These are phyloP conservation scores for Cyberlindnera galapagoensis DNA, from an alignment of 805 yeast genomes.

Conservation along the genomic window DNA sequence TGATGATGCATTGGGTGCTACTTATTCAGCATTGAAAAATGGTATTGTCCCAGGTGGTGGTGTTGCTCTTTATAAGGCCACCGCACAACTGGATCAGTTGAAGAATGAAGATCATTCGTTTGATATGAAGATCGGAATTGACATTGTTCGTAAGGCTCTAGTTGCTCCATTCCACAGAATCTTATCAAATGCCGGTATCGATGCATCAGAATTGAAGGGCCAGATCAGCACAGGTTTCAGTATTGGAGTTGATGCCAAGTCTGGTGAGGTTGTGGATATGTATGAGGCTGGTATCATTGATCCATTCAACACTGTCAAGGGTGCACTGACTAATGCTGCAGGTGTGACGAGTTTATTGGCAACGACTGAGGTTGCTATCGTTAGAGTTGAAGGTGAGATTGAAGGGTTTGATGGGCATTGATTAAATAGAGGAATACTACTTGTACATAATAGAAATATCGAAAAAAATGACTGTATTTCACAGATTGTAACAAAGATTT, in stretches of 20 bases:
- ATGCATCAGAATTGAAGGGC: conserved; percentile 63
- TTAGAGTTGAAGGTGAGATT: conserved; percentile 57
- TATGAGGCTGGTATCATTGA: conserved; percentile 95
- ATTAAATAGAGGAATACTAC: neutral
- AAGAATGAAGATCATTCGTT: conserved; percentile 37
- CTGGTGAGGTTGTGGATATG: conserved; percentile 94
- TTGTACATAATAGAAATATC: neutral
- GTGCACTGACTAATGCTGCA: conserved; percentile 91
- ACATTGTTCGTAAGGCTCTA: conserved; percentile 87
- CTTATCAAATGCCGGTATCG: conserved; percentile 95
- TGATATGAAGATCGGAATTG: conserved; percentile 94
- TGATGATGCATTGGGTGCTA: conserved; percentile 97
- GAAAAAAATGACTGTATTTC: neutral
- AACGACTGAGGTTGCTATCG: conserved; percentile 97
- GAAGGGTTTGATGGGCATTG: conserved; percentile 17
- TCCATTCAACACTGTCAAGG: conserved; percentile 96
- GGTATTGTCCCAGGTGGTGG: conserved; percentile 99
- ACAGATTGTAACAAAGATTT: neutral
- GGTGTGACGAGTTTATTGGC: conserved; percentile 97
- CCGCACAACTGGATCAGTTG: conserved; percentile 64
- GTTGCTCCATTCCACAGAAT: conserved; percentile 94
- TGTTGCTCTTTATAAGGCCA: conserved; percentile 92
- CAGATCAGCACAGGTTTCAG: conserved; percentile 55
- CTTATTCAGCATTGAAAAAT: conserved; percentile 98
- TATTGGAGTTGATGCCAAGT: conserved; percentile 86